Percentiles rank a stretch among this genome's conserved stretches.
phyloP scores from a whole-genome alignment of 306 rosid species.

The Cicer pinnatifidum region DNA sequence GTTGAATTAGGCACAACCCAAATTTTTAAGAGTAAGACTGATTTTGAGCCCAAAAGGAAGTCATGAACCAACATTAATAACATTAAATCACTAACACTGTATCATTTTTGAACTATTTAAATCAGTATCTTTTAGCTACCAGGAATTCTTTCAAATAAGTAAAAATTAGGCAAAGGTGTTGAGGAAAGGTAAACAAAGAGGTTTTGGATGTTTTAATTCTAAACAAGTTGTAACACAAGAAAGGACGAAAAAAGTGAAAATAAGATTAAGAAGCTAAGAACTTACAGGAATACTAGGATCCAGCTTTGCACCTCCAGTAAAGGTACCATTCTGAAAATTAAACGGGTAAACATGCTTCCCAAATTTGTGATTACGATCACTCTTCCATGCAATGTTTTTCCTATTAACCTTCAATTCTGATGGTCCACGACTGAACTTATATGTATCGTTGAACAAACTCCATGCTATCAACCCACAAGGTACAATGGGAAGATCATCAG shows the following conservation, averaged over 20 bases:
- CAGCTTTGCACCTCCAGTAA: constrained; percentile 83
- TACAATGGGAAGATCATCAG: constrained; percentile 67
- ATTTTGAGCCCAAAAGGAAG: background rate
- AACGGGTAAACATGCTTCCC: constrained; percentile 89
- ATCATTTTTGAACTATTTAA: background rate
- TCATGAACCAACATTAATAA: constrained; percentile 7
- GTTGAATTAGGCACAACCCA: too few relatives aligned
- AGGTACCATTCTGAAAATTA: constrained; percentile 92
- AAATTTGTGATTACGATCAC: constrained; percentile 86
- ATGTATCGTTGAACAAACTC: constrained; percentile 95
- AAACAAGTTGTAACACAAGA: background rate
- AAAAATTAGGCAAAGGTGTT: constrained; percentile 1
- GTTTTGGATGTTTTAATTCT: constrained; percentile 25
- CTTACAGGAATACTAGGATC: constrained; percentile 81
- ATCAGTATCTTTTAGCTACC: background rate
- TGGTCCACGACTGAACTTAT: constrained; percentile 64
- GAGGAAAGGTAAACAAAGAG: constrained; percentile 5
- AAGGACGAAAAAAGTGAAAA: constrained; percentile 12
- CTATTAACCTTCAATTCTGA: constrained; percentile 73
- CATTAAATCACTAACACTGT: constrained; percentile 1
- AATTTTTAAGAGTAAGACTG: background rate
- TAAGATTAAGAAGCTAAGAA: constrained; percentile 43
- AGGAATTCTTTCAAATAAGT: constrained; percentile 8
- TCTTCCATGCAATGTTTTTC: constrained; percentile 94
- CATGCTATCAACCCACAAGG: constrained; percentile 97